A percentile compares a stretch with the other conserved stretches of the same genome.
Conservation (phyloP, 2,329 filamentous ascomycete genomes). For the Pyrenophora graminea region DNA sequence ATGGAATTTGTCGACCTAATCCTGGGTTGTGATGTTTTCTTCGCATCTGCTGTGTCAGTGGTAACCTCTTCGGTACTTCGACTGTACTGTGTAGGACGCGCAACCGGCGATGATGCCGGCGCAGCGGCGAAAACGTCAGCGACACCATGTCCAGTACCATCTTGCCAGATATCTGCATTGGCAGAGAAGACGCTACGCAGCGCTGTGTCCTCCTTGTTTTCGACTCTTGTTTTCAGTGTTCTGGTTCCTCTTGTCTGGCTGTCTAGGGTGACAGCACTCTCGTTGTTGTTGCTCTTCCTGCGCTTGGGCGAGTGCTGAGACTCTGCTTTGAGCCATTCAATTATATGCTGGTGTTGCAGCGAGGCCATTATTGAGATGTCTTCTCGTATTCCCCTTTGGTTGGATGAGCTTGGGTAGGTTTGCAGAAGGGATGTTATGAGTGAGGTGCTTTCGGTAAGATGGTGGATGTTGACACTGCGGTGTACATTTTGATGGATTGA, state of each 20-base stretch:
- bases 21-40: too few species aligned
- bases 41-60: too few species aligned
- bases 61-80: too few species aligned
- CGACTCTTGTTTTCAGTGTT: neutral
- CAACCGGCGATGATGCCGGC: neutral
- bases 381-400: conserved; percentile 19
- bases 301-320: conserved; percentile 1
- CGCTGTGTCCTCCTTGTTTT: conserved; percentile 12
- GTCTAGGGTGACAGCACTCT: neutral
- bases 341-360: conserved; percentile 18
- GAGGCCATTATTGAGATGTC: conserved; percentile 27
- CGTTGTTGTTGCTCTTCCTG: neutral
- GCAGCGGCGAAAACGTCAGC: conserved; percentile 18
- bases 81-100: neutral
- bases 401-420: conserved; percentile 17
- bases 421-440: conserved; percentile 24
- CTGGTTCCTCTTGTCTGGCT: neutral
- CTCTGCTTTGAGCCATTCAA: conserved; percentile 20
- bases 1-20: too few species aligned
- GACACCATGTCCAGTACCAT: conserved; percentile 19
- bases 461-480: conserved; percentile 7
- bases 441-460: conserved; percentile 20
- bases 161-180: conserved; percentile 26
- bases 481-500: conserved; percentile 10
- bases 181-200: conserved; percentile 20